These are phyloP conservation scores for Claviceps purpurea DNA, from an alignment of 2,329 filamentous ascomycete genomes.

Conservation along the genomic window DNA sequence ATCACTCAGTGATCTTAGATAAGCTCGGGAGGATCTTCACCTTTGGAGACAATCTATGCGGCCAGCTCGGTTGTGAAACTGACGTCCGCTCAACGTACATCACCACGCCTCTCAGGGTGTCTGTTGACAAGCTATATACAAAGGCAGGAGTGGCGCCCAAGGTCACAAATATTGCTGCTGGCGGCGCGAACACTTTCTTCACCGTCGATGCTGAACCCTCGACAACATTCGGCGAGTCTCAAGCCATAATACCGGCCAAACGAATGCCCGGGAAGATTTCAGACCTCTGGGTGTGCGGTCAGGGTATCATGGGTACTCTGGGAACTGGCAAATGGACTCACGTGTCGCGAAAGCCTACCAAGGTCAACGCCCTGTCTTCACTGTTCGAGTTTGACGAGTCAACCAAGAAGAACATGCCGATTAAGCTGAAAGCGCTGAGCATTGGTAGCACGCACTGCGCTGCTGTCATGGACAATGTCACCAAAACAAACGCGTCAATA, in stretches of 20 bases:
- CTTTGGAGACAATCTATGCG: constrained; percentile 82
- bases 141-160: constrained; percentile 48
- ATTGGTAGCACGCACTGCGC: constrained; percentile 71
- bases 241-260: constrained; percentile 16
- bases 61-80: constrained; percentile 78
- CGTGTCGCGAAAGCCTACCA: constrained; percentile 61
- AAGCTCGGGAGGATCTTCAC: constrained; percentile 64
- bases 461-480: constrained; percentile 72
- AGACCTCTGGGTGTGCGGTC: constrained; percentile 79
- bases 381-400: constrained; percentile 80
- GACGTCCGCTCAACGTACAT: constrained; percentile 46
- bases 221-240: constrained; percentile 6
- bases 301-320: constrained; percentile 70
- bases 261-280: constrained; percentile 18
- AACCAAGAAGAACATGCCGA: constrained; percentile 54
- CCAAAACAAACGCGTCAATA: constrained; percentile 46
- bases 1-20: constrained; percentile 71
- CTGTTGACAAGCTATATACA: constrained; percentile 59
- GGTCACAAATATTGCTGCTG: constrained; percentile 70
- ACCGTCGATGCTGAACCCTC: constrained; percentile 62
- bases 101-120: constrained; percentile 58
- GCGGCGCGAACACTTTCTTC: constrained; percentile 78
- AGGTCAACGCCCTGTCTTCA: constrained; percentile 70
- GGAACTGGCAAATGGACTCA: constrained; percentile 87
- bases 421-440: constrained; percentile 59